Evolutionary conservation across 2,329 filamentous ascomycete species (phyloP), one percentile per base, ranked within the genome.

Genomic region (Beauveria rudraprayagi): DNA sequence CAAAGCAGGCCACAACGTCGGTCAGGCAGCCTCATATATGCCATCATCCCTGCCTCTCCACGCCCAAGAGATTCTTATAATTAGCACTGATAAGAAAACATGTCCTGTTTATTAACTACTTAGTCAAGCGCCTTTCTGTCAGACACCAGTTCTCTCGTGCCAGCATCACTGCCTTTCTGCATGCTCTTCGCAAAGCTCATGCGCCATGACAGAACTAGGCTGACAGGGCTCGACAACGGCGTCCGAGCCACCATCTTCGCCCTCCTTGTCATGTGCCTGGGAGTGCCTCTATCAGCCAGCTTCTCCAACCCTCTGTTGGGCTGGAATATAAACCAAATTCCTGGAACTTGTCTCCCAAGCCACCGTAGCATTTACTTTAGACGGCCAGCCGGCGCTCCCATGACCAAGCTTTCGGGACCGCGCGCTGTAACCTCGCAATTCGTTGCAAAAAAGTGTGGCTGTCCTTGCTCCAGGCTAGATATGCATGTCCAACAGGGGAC

Each of bases 321-420:
- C 22, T 26, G 24, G 3, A 46, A 56, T 44, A 16, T 19, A 24
- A 56, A 30, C 53, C 53, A 34, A 10, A 34, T 46, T 46, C 40
- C 53, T 56, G 53, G 52, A 41, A 43, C 28, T 55, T 17, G 4
- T 28, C 22, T 37, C 24, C 43, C 37, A 43, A 55, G 52, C 52
- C 52, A 54, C 51, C 7, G 34, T 41, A 17, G 37, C 34, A 54
- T 54, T 54, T 9, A 30, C 17, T 17, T 34, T 30, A 10, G 11
- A 34, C 22, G 16, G 17, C 40, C 34, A 14, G 2, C 11, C 34
- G 11, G 48, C 51, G 54, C 54, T 37, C 41, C 47, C 11, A 43
- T 26, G n/a, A 48, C 56, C 56, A 51, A 22, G 26, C 56, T 50
- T 58, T 58, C 56, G 56, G 56, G 26, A 43, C 47, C 56, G 34